A percentile compares a stretch with the other conserved stretches of the same genome.
Conservation (phyloP, 2,329 filamentous ascomycete genomes). For the Fusarium irregulare region DNA sequence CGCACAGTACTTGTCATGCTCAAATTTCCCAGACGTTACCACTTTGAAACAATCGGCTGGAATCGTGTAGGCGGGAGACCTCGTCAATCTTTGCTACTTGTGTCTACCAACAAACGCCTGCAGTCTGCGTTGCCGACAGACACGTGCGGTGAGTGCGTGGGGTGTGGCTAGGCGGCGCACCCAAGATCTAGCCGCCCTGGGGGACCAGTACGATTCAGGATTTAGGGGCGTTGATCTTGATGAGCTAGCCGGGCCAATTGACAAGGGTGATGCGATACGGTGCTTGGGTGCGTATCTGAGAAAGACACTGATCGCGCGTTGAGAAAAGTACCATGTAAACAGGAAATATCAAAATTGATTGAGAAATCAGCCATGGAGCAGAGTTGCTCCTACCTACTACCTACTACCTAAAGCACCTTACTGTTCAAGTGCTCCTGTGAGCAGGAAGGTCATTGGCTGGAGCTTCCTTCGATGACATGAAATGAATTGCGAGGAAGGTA, state of each 20-base stretch:
- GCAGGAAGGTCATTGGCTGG: neutral
- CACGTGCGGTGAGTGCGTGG: slow-evolving; percentile 25
- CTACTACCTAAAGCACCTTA: neutral
- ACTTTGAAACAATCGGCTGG: slow-evolving; percentile 28
- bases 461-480: neutral
- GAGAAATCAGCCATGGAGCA: neutral
- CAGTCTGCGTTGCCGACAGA: slow-evolving; percentile 13
- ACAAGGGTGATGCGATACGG: slow-evolving; percentile 13
- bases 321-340: neutral
- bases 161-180: slow-evolving; percentile 3
- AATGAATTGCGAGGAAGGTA: neutral
- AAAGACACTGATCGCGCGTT: neutral
- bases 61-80: slow-evolving; percentile 15
- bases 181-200: slow-evolving; percentile 36
- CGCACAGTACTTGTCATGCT: slow-evolving; percentile 19
- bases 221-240: slow-evolving; percentile 31
- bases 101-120: slow-evolving; percentile 14
- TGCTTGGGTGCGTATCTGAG: neutral
- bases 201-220: slow-evolving; percentile 25
- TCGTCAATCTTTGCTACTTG: slow-evolving; percentile 37
- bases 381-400: neutral
- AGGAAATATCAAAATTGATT: neutral
- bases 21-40: slow-evolving; percentile 6
- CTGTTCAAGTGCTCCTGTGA: neutral
- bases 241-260: slow-evolving; percentile 13